Percentiles rank a stretch among this genome's conserved stretches.
These are phyloP conservation scores for Zychaea mexicana DNA, from an alignment of 371 early-diverging fungal species.

Conservation along the genomic window DNA sequence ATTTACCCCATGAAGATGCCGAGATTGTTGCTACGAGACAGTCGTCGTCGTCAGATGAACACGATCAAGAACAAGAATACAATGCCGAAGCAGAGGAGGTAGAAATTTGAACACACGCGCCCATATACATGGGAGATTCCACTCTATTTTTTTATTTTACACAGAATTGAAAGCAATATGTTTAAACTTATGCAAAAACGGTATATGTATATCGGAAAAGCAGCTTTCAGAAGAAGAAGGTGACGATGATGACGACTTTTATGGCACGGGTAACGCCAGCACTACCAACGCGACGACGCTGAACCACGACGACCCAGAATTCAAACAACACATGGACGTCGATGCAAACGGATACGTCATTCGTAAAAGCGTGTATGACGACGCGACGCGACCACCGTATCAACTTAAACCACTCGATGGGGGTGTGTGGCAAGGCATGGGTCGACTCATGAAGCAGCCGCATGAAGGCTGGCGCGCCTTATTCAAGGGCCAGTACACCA, in stretches of 20 bases:
- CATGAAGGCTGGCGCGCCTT: constrained; percentile 68
- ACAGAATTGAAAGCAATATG: no score
- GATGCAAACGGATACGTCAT: constrained; percentile 68
- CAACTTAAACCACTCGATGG: constrained; percentile 61
- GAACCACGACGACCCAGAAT: constrained; percentile 41
- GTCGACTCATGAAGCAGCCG: constrained; percentile 54
- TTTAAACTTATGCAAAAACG: no score
- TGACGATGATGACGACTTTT: constrained; percentile 35
- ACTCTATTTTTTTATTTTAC: no score
- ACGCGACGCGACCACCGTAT: constrained; percentile 61
- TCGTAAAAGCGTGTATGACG: constrained; percentile 61
- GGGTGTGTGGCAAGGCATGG: constrained; percentile 63
- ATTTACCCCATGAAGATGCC: constrained; percentile 61
- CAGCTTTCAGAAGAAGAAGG: constrained; percentile 33
- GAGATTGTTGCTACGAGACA: constrained; percentile 25
- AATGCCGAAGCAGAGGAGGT: background rate
- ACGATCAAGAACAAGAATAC: constrained; percentile 13
- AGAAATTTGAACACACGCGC: no score
- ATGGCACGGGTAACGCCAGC: constrained; percentile 17
- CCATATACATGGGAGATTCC: no score
- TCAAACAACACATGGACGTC: constrained; percentile 32
- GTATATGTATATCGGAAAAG: background rate
- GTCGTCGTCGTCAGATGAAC: constrained; percentile 15
- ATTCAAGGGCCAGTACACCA: constrained; percentile 75
- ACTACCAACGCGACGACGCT: constrained; percentile 29